Evolutionary conservation across 192 early-diverging fungal genomes (phyloP).

Genomic region (Linnemannia schmuckeri): DNA sequence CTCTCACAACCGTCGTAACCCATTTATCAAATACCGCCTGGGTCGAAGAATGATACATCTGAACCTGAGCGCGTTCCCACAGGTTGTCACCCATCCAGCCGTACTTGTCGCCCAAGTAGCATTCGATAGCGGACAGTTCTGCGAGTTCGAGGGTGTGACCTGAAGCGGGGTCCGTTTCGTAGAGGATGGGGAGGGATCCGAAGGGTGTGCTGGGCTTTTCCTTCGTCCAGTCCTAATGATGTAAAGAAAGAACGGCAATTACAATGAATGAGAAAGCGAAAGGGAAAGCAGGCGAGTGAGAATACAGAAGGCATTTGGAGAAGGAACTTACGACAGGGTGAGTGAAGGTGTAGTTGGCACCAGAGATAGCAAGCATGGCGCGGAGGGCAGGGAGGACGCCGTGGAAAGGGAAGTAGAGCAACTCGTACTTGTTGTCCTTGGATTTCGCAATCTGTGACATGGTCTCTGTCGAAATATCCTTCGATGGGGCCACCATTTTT

Average conservation of each 20-base stretch:
- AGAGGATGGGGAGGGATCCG: slow-evolving; percentile 62
- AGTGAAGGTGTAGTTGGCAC: slow-evolving; percentile 20
- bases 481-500: slow-evolving; percentile 1
- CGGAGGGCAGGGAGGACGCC: slow-evolving; percentile 31
- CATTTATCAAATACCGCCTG: slow-evolving; percentile 50
- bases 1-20: slow-evolving; percentile 13
- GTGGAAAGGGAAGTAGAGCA: slow-evolving; percentile 40
- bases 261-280: background rate
- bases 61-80: slow-evolving; percentile 45
- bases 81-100: slow-evolving; percentile 45
- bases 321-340: slow-evolving; percentile 19
- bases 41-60: slow-evolving; percentile 33
- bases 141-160: slow-evolving; percentile 53
- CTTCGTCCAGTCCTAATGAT: slow-evolving; percentile 49
- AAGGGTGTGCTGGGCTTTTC: slow-evolving; percentile 57
- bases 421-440: slow-evolving; percentile 36
- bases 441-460: slow-evolving; percentile 14
- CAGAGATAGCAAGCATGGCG: slow-evolving; percentile 46
- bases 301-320: background rate
- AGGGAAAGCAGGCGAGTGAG: background rate
- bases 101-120: slow-evolving; percentile 58
- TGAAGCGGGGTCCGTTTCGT: slow-evolving; percentile 33
- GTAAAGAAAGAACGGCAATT: background rate
- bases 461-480: slow-evolving; percentile 32
- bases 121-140: slow-evolving; percentile 60